Evolutionary conservation across 257 asterid species (phyloP).

Genomic region (Anisodus acutangulus): DNA sequence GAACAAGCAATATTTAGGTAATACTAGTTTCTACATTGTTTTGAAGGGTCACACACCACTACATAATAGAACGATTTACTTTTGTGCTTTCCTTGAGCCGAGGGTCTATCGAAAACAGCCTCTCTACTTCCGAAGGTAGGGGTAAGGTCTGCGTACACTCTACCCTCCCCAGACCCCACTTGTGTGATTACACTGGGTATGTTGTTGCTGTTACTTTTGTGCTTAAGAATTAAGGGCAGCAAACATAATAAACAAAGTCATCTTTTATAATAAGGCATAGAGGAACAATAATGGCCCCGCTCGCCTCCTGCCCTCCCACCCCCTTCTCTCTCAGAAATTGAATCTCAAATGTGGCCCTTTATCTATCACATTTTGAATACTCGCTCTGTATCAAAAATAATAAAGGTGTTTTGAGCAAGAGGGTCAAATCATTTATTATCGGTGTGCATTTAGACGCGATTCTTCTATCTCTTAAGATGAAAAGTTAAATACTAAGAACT

Average conservation of each 20-base stretch:
- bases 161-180: too few relatives aligned
- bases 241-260: background rate
- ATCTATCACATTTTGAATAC: background rate
- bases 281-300: background rate
- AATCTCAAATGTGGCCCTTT: background rate
- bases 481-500: background rate
- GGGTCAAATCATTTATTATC: background rate
- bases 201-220: background rate
- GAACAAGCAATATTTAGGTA: background rate
- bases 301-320: background rate
- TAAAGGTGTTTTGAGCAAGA: background rate
- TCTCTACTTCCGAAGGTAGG: too few relatives aligned
- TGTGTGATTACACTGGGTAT: too few relatives aligned
- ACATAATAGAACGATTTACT: background rate
- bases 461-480: background rate
- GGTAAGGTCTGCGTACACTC: too few relatives aligned
- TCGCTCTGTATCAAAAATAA: background rate
- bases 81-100: too few relatives aligned
- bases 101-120: too few relatives aligned
- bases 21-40: background rate
- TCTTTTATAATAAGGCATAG: background rate
- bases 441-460: background rate
- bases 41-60: conserved; percentile 16
- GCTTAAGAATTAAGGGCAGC: background rate
- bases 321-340: background rate